A percentile compares a stretch with the other conserved stretches of the same genome.
These are phyloP conservation scores for Echinosophora koreensis DNA, from an alignment of 306 rosid species.

Conservation along the genomic window DNA sequence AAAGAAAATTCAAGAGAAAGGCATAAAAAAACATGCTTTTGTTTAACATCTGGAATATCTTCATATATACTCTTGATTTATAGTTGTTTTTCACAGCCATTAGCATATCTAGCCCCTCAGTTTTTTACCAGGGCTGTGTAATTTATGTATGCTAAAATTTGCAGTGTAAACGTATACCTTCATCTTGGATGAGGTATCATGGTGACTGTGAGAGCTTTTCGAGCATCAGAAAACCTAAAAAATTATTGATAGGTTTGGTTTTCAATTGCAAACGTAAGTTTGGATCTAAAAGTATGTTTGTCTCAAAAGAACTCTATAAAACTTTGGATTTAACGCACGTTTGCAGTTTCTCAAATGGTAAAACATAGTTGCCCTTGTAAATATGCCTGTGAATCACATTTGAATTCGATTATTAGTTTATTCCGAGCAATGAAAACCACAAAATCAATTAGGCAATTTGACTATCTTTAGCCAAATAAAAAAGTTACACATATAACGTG, in stretches of 20 bases:
- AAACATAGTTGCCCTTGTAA: not conserved
- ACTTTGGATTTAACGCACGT: no score
- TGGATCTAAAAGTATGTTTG: no score
- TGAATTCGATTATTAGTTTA: not conserved
- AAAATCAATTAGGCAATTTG: constrained; percentile 8
- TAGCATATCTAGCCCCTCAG: constrained; percentile 50
- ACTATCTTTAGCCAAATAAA: constrained; percentile 28
- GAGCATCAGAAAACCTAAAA: not conserved
- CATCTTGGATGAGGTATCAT: constrained; percentile 20
- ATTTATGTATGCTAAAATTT: constrained; percentile 45
- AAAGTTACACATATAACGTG: constrained; percentile 24
- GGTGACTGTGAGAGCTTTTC: constrained; percentile 14
- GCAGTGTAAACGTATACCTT: constrained; percentile 33
- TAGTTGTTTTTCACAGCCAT: constrained; percentile 37
- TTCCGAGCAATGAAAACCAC: constrained; percentile 3
- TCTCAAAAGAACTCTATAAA: no score
- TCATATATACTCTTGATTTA: constrained; percentile 35
- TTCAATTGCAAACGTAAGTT: no score
- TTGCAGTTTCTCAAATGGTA: not conserved
- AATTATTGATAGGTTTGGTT: no score
- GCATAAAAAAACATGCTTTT: constrained; percentile 41
- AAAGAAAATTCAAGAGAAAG: constrained; percentile 73
- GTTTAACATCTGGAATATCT: constrained; percentile 26
- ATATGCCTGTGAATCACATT: not conserved
- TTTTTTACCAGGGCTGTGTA: constrained; percentile 58